Evolutionary conservation across 164 flowering plant species (phyloP).

Genomic region (Vitis labrusca): DNA sequence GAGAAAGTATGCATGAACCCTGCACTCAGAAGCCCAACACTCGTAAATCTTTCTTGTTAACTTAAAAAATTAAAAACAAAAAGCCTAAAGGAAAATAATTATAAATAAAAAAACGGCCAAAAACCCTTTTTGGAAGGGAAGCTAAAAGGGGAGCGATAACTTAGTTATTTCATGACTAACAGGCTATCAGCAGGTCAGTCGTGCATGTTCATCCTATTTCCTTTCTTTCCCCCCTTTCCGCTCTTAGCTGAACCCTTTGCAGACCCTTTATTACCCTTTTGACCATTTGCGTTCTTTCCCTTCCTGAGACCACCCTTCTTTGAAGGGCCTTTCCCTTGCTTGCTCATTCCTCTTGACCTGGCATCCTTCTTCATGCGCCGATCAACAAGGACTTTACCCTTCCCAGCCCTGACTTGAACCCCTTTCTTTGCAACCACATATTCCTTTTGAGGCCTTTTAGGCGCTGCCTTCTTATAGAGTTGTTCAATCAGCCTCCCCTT

Average conservation of each 20-base stretch:
- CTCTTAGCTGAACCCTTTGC: slow-evolving; percentile 26
- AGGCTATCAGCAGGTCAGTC: slow-evolving; percentile 1
- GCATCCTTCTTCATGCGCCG: slow-evolving; percentile 88
- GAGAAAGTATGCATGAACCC: too few species aligned
- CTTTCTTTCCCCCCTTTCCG: slow-evolving; percentile 22
- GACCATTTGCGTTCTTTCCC: slow-evolving; percentile 48
- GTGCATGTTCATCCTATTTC: slow-evolving; percentile 13
- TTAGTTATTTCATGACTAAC: not conserved
- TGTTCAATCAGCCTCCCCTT: slow-evolving; percentile 76
- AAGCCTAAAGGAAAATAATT: not conserved
- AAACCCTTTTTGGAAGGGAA: not conserved
- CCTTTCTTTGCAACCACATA: slow-evolving; percentile 97
- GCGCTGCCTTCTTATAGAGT: slow-evolving; percentile 77
- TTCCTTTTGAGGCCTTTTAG: slow-evolving; percentile 78
- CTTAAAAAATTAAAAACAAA: slow-evolving; percentile 1
- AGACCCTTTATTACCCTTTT: slow-evolving; percentile 53
- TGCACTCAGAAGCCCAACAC: too few species aligned
- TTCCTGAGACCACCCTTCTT: slow-evolving; percentile 23
- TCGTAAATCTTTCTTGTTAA: too few species aligned
- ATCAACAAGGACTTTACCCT: slow-evolving; percentile 87
- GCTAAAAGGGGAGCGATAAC: not conserved
- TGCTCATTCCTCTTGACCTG: slow-evolving; percentile 51
- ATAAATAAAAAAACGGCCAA: not conserved
- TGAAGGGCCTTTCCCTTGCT: slow-evolving; percentile 45
- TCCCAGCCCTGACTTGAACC: slow-evolving; percentile 76